Conservation (phyloP, 805 yeast species). For the Allodekkera sacchari region DNA sequence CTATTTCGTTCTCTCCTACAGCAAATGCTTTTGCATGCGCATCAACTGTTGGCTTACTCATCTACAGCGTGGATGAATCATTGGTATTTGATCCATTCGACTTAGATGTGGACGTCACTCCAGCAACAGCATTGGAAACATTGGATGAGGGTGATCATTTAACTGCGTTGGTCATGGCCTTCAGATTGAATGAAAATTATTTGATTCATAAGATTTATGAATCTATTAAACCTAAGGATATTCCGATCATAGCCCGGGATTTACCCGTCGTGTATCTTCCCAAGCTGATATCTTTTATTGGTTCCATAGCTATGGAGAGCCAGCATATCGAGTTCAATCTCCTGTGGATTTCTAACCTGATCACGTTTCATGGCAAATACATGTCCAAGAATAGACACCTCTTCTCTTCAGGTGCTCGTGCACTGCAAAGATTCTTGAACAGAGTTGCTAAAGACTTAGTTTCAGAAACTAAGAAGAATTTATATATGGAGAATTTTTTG, state of each 20-base stretch:
- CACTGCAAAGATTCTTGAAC: slow-evolving; percentile 67
- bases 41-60: slow-evolving; percentile 84
- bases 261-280: slow-evolving; percentile 73
- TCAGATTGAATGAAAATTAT: slow-evolving; percentile 77
- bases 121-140: slow-evolving; percentile 58
- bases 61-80: slow-evolving; percentile 71
- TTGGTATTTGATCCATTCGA: slow-evolving; percentile 89
- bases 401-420: slow-evolving; percentile 56
- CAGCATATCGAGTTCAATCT: slow-evolving; percentile 81
- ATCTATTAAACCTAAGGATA: slow-evolving; percentile 59
- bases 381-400: slow-evolving; percentile 55
- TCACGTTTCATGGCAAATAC: slow-evolving; percentile 70
- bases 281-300: slow-evolving; percentile 61
- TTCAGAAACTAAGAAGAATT: slow-evolving; percentile 42
- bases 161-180: slow-evolving; percentile 83
- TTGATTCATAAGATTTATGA: slow-evolving; percentile 71
- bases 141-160: slow-evolving; percentile 56
- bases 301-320: slow-evolving; percentile 54
- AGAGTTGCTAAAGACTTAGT: slow-evolving; percentile 72
- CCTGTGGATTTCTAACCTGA: slow-evolving; percentile 66
- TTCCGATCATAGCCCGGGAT: slow-evolving; percentile 55
- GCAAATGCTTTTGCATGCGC: slow-evolving; percentile 89
- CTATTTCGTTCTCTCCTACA: slow-evolving; percentile 81
- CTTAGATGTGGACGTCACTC: slow-evolving; percentile 86
- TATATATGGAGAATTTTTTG: slow-evolving; percentile 47